Percentiles rank a stretch among this genome's conserved stretches.
Conservation (phyloP, 352 stramenopile genomes). For the Phytophthora palmivora region DNA sequence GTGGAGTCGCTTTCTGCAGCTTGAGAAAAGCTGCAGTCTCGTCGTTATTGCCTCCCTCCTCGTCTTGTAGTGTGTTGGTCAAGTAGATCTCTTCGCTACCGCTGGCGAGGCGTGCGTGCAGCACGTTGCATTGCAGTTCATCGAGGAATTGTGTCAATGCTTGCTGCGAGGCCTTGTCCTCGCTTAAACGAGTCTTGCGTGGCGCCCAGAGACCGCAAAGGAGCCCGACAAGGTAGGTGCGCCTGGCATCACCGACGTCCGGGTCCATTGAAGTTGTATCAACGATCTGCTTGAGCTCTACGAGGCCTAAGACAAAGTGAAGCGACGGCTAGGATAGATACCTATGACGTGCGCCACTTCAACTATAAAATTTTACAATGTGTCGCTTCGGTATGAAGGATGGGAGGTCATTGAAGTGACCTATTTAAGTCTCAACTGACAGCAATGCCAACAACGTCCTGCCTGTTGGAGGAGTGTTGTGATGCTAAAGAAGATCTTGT, state of each 20-base stretch:
- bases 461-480: background rate
- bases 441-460: background rate
- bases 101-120: constrained; percentile 56
- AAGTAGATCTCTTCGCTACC: constrained; percentile 31
- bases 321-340: constrained; percentile 17
- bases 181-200: constrained; percentile 43
- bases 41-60: constrained; percentile 21
- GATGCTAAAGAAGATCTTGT: constrained; percentile 22
- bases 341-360: constrained; percentile 20
- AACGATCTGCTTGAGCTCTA: constrained; percentile 6
- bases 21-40: constrained; percentile 77
- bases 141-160: constrained; percentile 77
- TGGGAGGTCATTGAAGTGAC: constrained; percentile 6
- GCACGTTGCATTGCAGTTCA: constrained; percentile 62
- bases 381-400: constrained; percentile 25
- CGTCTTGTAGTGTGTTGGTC: constrained; percentile 25
- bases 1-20: constrained; percentile 38
- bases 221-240: constrained; percentile 64
- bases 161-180: constrained; percentile 48
- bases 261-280: constrained; percentile 33
- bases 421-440: constrained; percentile 20
- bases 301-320: constrained; percentile 2
- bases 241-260: constrained; percentile 54
- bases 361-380: constrained; percentile 28
- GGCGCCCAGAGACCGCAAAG: constrained; percentile 71